A percentile compares a stretch with the other conserved stretches of the same genome.
These are phyloP conservation scores for Metschnikowia dekortorum DNA, from an alignment of 805 yeast species.

Conservation along the genomic window DNA sequence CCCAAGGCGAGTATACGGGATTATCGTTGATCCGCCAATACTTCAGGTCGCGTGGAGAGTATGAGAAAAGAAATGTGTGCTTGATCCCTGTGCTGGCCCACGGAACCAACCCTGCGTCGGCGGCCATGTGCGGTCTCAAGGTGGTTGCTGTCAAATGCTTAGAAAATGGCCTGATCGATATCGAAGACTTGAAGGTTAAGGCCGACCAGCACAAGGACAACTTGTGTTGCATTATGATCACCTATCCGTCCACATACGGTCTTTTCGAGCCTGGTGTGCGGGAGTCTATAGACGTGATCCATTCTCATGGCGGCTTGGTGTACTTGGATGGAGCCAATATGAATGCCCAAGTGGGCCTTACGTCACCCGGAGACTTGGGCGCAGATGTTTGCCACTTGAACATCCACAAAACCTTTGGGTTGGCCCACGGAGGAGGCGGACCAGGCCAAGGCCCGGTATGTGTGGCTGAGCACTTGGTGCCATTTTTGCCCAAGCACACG, in stretches of 20 bases:
- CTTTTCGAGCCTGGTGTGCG: conserved; percentile 89
- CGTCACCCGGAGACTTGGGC: conserved; percentile 96
- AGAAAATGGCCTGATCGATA: conserved; percentile 78
- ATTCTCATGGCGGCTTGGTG: conserved; percentile 87
- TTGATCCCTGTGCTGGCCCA: conserved; percentile 96
- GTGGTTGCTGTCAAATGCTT: conserved; percentile 91
- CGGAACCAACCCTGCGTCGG: conserved; percentile 98
- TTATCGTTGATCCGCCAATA: conserved; percentile 79
- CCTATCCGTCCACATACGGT: conserved; percentile 97
- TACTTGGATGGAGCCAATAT: conserved; percentile 98
- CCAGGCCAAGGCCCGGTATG: conserved; percentile 99
- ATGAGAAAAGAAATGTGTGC: conserved; percentile 71
- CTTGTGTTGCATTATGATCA: conserved; percentile 91
- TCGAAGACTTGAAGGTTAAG: conserved; percentile 67
- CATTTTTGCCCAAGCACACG: conserved; percentile 78
- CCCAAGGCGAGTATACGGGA: conserved; percentile 97
- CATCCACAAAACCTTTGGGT: conserved; percentile 94
- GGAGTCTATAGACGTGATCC: conserved; percentile 81
- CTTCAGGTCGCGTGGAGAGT: conserved; percentile 64
- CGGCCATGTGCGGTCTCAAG: conserved; percentile 93
- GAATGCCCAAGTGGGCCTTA: conserved; percentile 98
- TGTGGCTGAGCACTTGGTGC: conserved; percentile 74
- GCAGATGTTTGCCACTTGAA: conserved; percentile 98
- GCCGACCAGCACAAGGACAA: conserved; percentile 63
- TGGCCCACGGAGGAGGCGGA: conserved; percentile 99